Conservation (phyloP, 345 rosid genomes). For the Acer saccharum region DNA sequence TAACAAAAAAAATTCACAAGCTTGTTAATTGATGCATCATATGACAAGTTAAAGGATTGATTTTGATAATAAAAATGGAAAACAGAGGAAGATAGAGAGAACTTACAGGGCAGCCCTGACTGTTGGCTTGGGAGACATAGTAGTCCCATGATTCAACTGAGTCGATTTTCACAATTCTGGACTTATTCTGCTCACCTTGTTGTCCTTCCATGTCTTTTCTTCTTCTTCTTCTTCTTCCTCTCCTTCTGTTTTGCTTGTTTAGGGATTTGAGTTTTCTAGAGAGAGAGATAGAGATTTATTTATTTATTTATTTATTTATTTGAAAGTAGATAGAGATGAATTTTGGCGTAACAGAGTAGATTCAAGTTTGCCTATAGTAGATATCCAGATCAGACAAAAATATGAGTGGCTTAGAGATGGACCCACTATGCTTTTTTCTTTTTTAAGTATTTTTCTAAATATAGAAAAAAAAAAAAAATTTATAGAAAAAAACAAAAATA, state of each 20-base stretch:
- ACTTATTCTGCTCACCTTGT: constrained; percentile 47
- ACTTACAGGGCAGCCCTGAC: constrained; percentile 69
- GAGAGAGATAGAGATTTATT: background rate
- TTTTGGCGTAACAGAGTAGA: background rate
- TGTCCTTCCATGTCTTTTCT: constrained; percentile 38
- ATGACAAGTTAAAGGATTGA: background rate
- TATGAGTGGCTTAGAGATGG: background rate
- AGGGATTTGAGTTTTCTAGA: background rate
- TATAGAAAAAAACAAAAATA: too few species aligned
- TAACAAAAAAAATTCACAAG: too few species aligned
- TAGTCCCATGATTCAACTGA: constrained; percentile 72
- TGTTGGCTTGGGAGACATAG: constrained; percentile 59
- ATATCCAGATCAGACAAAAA: background rate
- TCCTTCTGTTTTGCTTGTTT: background rate
- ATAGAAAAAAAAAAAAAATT: too few species aligned
- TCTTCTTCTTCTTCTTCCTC: background rate
- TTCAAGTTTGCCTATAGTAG: background rate
- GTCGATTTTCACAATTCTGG: constrained; percentile 62
- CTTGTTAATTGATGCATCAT: background rate
- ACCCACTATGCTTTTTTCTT: constrained; percentile 2
- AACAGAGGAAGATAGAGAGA: background rate
- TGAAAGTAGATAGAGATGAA: background rate
- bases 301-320: too few species aligned
- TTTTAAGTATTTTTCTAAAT: too few species aligned
- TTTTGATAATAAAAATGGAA: background rate